These are phyloP conservation scores for Murraya koenigii DNA, from an alignment of 345 rosid genomes.

Conservation along the genomic window DNA sequence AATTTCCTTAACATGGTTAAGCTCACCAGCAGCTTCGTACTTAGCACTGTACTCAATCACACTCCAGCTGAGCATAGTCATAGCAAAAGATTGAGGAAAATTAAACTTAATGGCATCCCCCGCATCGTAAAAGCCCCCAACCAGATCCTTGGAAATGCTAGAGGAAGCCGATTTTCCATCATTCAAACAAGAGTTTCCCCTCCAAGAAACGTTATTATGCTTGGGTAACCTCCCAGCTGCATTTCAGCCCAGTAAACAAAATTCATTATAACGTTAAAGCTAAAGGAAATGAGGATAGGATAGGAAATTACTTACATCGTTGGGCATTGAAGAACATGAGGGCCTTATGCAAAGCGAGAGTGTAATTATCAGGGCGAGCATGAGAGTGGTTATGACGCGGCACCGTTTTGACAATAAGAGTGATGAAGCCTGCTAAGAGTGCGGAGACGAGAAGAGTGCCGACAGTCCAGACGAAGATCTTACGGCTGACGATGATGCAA, in stretches of 20 bases:
- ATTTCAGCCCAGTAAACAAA: neutral
- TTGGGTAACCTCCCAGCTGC: constrained; percentile 89
- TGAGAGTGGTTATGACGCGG: constrained; percentile 61
- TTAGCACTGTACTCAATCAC: constrained; percentile 94
- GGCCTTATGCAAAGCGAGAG: constrained; percentile 87
- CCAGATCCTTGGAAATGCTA: constrained; percentile 56
- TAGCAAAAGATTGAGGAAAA: constrained; percentile 82
- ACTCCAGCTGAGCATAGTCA: constrained; percentile 99
- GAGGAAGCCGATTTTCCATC: constrained; percentile 71
- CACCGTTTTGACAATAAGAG: constrained; percentile 78
- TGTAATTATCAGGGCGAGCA: constrained; percentile 80
- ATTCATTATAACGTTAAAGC: neutral
- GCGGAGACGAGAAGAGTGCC: constrained; percentile 61
- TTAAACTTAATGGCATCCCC: constrained; percentile 96
- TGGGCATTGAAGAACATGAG: constrained; percentile 99
- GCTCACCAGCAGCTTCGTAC: constrained; percentile 92
- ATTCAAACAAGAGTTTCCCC: constrained; percentile 75
- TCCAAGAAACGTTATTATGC: constrained; percentile 94
- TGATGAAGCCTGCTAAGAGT: constrained; percentile 64
- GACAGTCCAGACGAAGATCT: constrained; percentile 92
- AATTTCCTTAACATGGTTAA: constrained; percentile 75
- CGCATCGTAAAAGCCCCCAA: constrained; percentile 90
- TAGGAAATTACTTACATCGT: constrained; percentile 43
- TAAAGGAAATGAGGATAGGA: neutral
- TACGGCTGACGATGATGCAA: constrained; percentile 91